Evolutionary conservation across 164 flowering plant genomes (phyloP), one percentile per base, ranked within the genome.

Genomic region (Brasenia schreberi): DNA sequence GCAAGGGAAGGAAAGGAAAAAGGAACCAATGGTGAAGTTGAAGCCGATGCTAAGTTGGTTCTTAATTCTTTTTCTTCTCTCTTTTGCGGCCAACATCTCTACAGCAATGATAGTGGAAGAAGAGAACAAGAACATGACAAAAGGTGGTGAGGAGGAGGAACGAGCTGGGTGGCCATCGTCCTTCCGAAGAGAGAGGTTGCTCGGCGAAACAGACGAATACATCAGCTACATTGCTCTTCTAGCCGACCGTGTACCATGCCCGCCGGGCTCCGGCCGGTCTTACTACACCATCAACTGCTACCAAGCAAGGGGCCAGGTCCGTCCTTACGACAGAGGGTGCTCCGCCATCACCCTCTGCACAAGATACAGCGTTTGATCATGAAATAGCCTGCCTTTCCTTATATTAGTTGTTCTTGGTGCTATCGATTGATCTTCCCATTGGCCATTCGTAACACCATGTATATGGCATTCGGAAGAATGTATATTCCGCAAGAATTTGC

Each of bases 241-340:
- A 10, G 63, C 63, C 9, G 63, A 60, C 6, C 11, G 63, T 1
- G 63, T 17, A 7, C 63, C 63, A 6, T 60, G 63, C n/a, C 63
- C 63, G 6, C 63, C 63, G 19, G 63, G 63, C n/a, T 60, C 17
- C n/a, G 63, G 63, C 19, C 63, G 63, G 6, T 19, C 63, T 3
- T 60, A 60, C 27, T 60, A 60, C 27, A 60, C 63, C 19, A 1
- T n/a, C 19, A 19, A 60, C 63, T 60, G 63, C 27, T 60, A 60
- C 63, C 9, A 19, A 17, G 63, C 63, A n/a, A 60, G 63, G n/a
- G 63, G 63, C 7, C 19, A 19, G 19, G 63, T 60, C n/a, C 19
- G 63, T 3, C 63, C 63, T 17, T 60, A 60, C 27, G 63, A 60
- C 9, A 60, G n/a, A 19, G 63, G 63, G 17, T 60, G 63, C 27